A percentile compares a stretch with the other conserved stretches of the same genome.
phyloP scores from a whole-genome alignment of 441 rosid species.

The Pelargonium cotyledonis region DNA sequence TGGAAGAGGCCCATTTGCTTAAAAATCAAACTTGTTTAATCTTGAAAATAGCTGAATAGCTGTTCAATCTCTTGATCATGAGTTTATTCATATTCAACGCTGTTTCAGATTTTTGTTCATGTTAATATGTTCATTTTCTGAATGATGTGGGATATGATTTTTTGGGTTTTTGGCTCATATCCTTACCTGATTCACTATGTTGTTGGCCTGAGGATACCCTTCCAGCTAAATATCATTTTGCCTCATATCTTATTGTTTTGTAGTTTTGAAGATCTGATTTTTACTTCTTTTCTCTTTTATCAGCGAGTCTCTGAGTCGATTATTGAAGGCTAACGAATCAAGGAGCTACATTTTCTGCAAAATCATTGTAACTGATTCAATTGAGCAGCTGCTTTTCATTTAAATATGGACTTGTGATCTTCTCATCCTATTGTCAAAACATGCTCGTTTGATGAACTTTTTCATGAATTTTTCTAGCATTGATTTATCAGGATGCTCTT shows the following conservation, averaged over 20 bases:
- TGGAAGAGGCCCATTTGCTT: conserved; percentile 30
- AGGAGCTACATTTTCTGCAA: conserved; percentile 20
- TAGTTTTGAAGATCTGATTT: conserved; percentile 26
- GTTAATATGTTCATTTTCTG: conserved; percentile 1
- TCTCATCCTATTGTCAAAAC: conserved; percentile 4
- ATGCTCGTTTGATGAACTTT: conserved; percentile 13
- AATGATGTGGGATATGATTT: conserved; percentile 1
- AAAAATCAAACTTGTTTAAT: conserved; percentile 15
- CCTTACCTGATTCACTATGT: neutral
- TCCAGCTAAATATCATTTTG: neutral
- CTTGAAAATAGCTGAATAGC: neutral
- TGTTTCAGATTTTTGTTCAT: conserved; percentile 13
- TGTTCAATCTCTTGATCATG: conserved; percentile 1
- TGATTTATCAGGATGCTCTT: conserved; percentile 15
- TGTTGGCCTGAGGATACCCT: neutral
- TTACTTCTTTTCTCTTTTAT: conserved; percentile 1
- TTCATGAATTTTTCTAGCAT: conserved; percentile 17
- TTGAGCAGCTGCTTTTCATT: conserved; percentile 20
- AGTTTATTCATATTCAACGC: conserved; percentile 13
- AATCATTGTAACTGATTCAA: conserved; percentile 20
- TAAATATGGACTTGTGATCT: conserved; percentile 7
- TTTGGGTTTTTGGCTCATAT: neutral
- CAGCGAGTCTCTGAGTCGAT: conserved; percentile 14
- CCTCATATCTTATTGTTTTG: neutral
- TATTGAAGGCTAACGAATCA: conserved; percentile 18